A percentile compares a stretch with the other conserved stretches of the same genome.
phyloP scores from a whole-genome alignment of 768 basidiomycete genomes.

The Mycena crocata region DNA sequence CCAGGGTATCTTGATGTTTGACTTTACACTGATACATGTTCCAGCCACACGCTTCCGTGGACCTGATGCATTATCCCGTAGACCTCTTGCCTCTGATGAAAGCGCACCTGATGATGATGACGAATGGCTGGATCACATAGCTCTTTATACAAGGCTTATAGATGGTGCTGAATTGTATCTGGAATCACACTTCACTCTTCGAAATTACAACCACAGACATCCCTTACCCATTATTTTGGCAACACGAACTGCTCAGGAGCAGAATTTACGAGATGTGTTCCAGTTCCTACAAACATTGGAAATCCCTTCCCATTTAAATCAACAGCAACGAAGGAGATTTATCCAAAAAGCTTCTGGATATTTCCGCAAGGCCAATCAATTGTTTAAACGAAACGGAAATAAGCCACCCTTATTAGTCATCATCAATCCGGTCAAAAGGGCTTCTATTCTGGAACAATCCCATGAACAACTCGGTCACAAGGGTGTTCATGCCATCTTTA shows the following conservation, averaged over 20 bases:
- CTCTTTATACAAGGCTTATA: neutral
- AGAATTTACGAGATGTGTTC: slow-evolving; percentile 22
- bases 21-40: slow-evolving; percentile 52
- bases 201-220: no score
- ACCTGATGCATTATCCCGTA: slow-evolving; percentile 53
- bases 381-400: slow-evolving; percentile 21
- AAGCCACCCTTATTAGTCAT: slow-evolving; percentile 12
- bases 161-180: neutral
- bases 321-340: slow-evolving; percentile 21
- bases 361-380: slow-evolving; percentile 10
- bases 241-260: no score
- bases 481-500: slow-evolving; percentile 27
- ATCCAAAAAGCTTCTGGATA: slow-evolving; percentile 24
- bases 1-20: slow-evolving; percentile 48
- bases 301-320: slow-evolving; percentile 6
- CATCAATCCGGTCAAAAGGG: slow-evolving; percentile 20
- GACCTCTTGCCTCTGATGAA: slow-evolving; percentile 32
- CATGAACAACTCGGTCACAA: slow-evolving; percentile 39
- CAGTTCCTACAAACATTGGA: slow-evolving; percentile 33
- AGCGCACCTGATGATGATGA: slow-evolving; percentile 40
- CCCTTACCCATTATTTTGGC: no score
- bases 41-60: slow-evolving; percentile 46
- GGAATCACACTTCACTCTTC: neutral
- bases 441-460: slow-evolving; percentile 21
- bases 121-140: slow-evolving; percentile 36